A percentile compares a stretch with the other conserved stretches of the same genome.
phyloP scores from a whole-genome alignment of 352 stramenopile species.

The Pythium sukuiense region DNA sequence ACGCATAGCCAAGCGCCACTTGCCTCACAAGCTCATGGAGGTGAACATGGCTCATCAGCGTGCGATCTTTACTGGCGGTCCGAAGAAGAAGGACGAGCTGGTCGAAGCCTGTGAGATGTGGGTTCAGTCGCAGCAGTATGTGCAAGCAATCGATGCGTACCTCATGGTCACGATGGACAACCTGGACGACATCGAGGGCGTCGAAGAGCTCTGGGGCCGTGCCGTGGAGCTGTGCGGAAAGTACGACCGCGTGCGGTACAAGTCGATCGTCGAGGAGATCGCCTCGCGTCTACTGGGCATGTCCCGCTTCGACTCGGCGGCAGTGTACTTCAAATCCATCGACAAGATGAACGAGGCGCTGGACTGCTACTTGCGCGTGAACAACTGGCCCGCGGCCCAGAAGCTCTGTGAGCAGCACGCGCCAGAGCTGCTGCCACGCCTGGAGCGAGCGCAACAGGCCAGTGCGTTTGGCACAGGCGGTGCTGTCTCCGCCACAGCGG shows the following conservation, averaged over 20 bases:
- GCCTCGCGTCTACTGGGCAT: slow-evolving; percentile 78
- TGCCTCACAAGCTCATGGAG: slow-evolving; percentile 92
- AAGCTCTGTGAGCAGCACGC: slow-evolving; percentile 80
- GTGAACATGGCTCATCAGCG: slow-evolving; percentile 88
- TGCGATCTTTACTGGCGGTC: slow-evolving; percentile 70
- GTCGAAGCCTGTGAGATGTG: slow-evolving; percentile 87
- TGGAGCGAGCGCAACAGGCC: slow-evolving; percentile 81
- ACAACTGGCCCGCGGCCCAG: slow-evolving; percentile 76
- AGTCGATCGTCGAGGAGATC: slow-evolving; percentile 89
- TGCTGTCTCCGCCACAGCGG: slow-evolving; percentile 29
- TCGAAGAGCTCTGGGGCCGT: slow-evolving; percentile 88
- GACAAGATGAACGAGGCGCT: slow-evolving; percentile 93
- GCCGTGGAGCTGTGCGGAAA: slow-evolving; percentile 89
- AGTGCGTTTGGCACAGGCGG: slow-evolving; percentile 61
- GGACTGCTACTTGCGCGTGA: slow-evolving; percentile 78
- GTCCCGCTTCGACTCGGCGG: slow-evolving; percentile 85
- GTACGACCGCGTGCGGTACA: slow-evolving; percentile 86
- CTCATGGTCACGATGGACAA: slow-evolving; percentile 79
- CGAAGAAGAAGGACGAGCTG: slow-evolving; percentile 80
- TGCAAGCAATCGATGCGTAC: slow-evolving; percentile 92
- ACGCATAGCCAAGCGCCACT: slow-evolving; percentile 86
- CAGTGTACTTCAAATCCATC: slow-evolving; percentile 86
- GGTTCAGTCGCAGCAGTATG: slow-evolving; percentile 88
- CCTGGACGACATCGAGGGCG: slow-evolving; percentile 58
- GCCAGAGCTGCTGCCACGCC: slow-evolving; percentile 71